A percentile compares a stretch with the other conserved stretches of the same genome.
Evolutionary conservation across 176 grass and related monocot species (phyloP).

Genomic region (Cenchrus fungigraminus): DNA sequence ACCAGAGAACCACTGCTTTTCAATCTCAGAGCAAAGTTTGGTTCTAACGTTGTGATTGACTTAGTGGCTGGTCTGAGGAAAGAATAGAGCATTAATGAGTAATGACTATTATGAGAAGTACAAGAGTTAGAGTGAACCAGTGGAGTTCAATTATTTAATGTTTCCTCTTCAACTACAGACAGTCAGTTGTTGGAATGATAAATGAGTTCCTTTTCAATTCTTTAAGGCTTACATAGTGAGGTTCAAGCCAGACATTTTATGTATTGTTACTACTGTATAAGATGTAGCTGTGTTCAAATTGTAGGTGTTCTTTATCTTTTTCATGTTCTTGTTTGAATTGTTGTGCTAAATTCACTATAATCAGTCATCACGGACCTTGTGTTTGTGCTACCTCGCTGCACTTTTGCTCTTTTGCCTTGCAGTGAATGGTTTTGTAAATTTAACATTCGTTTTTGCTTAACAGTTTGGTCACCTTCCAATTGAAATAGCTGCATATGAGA

Average conservation of each 20-base stretch:
- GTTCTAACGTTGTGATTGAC: too few relatives aligned
- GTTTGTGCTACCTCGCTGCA: too few relatives aligned
- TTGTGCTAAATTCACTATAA: neutral
- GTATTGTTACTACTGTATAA: slow-evolving; percentile 2
- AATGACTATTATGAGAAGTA: neutral
- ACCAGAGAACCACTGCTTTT: too few relatives aligned
- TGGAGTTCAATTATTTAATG: too few relatives aligned
- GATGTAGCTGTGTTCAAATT: neutral
- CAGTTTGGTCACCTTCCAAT: slow-evolving; percentile 33
- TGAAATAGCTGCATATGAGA: slow-evolving; percentile 40
- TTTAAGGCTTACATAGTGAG: neutral
- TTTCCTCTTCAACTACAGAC: too few relatives aligned
- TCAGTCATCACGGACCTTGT: too few relatives aligned
- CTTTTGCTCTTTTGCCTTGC: neutral
- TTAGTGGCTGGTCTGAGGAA: too few relatives aligned
- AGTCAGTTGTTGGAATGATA: neutral
- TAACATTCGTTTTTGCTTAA: slow-evolving; percentile 4
- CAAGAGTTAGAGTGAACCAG: neutral
- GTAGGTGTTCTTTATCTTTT: neutral
- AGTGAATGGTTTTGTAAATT: neutral
- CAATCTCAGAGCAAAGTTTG: too few relatives aligned
- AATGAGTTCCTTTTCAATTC: neutral
- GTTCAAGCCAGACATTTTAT: neutral
- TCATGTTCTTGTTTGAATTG: neutral
- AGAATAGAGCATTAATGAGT: too few relatives aligned